phyloP scores from a whole-genome alignment of 306 rosid species.

The Inga oerstediana region DNA sequence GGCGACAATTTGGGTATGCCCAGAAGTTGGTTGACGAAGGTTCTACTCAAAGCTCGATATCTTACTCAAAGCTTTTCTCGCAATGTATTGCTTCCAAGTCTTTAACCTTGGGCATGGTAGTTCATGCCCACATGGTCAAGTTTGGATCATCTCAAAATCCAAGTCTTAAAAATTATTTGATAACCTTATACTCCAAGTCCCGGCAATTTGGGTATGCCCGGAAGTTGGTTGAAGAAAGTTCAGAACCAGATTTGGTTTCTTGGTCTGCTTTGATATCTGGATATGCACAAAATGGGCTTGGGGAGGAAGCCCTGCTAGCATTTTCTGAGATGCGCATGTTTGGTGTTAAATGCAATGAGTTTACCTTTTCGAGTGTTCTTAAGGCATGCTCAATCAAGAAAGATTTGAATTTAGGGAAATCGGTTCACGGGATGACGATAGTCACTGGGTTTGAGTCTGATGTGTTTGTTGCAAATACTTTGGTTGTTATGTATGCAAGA shows the following conservation, averaged over 20 bases:
- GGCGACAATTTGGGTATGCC: conserved; percentile 55
- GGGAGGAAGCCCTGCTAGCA: conserved; percentile 57
- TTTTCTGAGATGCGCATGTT: conserved; percentile 60
- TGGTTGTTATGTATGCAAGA: conserved; percentile 85
- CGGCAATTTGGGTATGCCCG: conserved; percentile 58
- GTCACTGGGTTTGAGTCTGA: conserved; percentile 77
- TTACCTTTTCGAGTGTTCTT: conserved; percentile 71
- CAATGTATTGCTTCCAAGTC: conserved; percentile 62
- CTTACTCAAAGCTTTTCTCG: conserved; percentile 49
- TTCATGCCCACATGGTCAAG: conserved; percentile 70
- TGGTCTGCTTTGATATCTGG: conserved; percentile 90
- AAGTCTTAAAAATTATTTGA: conserved; percentile 51
- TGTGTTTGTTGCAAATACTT: conserved; percentile 75
- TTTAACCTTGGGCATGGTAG: conserved; percentile 53
- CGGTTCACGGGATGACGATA: conserved; percentile 60
- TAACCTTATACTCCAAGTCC: conserved; percentile 53
- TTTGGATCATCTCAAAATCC: conserved; percentile 55
- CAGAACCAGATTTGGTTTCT: conserved; percentile 67
- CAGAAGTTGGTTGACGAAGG: conserved; percentile 62
- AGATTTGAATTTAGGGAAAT: conserved; percentile 61
- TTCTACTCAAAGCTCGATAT: conserved; percentile 5
- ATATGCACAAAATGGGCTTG: conserved; percentile 68
- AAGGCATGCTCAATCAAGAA: conserved; percentile 71
- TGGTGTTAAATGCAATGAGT: conserved; percentile 71
- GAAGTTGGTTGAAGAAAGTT: conserved; percentile 60